Evolutionary conservation across 139 green algal species (phyloP).

Genomic region (Zygnema cylindricum): DNA sequence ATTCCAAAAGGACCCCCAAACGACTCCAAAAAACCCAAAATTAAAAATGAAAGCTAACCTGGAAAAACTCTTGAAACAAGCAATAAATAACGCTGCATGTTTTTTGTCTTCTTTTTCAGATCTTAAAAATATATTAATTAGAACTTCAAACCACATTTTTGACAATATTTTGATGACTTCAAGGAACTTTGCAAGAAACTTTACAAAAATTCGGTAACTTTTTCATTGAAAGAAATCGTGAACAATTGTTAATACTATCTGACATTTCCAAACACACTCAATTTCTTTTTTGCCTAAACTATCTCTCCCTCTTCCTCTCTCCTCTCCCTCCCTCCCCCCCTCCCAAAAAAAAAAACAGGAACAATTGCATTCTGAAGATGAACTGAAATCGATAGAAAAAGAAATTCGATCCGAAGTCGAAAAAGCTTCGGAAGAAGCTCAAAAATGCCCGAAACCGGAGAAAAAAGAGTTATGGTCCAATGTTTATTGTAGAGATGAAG

Average conservation of each 20-base stretch:
- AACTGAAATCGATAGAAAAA: conserved; percentile 47
- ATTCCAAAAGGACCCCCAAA: not conserved
- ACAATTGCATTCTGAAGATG: conserved; percentile 35
- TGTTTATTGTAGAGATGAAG: conserved; percentile 32
- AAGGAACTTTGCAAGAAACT: not conserved
- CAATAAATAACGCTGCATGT: not conserved
- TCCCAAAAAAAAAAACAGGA: conserved; percentile 7
- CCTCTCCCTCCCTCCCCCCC: not conserved
- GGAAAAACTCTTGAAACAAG: not conserved
- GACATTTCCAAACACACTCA: not conserved
- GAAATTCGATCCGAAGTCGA: conserved; percentile 36
- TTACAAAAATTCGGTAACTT: not conserved
- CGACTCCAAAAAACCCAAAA: not conserved
- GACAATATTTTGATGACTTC: not conserved
- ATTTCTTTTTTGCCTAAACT: not conserved
- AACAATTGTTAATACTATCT: not conserved
- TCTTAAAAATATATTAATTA: not conserved
- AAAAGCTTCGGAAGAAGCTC: conserved; percentile 12
- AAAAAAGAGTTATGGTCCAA: conserved; percentile 17
- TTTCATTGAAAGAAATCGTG: not conserved
- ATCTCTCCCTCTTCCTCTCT: conserved; percentile 47
- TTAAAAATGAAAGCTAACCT: not conserved
- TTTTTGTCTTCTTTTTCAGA: not conserved
- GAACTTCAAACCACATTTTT: not conserved
- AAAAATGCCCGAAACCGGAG: not conserved